Evolutionary conservation across 202 grass and related monocot genomes (phyloP).

Genomic region (Carex sylvatica): DNA sequence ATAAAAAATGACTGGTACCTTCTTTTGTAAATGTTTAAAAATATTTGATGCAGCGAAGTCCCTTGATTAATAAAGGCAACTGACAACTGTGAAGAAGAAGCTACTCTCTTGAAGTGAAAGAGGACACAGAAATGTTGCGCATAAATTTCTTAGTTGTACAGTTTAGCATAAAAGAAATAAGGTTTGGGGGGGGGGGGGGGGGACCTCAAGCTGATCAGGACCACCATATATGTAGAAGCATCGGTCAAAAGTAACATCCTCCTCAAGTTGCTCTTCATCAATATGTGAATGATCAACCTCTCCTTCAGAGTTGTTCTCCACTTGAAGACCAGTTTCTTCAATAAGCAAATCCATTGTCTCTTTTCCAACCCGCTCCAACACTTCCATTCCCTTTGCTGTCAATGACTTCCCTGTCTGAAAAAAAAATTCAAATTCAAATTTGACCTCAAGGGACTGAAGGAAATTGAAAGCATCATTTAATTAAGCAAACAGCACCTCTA

Average conservation of each 20-base stretch:
- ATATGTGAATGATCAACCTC: slow-evolving; percentile 19
- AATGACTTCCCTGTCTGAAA: slow-evolving; percentile 79
- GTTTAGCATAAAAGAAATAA: slow-evolving; percentile 14
- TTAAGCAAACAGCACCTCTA: slow-evolving; percentile 60
- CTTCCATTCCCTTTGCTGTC: slow-evolving; percentile 83
- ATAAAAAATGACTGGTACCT: background rate
- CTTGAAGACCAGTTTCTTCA: slow-evolving; percentile 90
- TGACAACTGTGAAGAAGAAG: background rate
- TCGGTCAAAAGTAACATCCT: slow-evolving; percentile 94
- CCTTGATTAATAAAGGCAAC: background rate
- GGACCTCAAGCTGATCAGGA: slow-evolving; percentile 89
- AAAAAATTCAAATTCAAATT: slow-evolving; percentile 12
- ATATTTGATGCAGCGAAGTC: background rate
- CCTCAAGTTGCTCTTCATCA: slow-evolving; percentile 85
- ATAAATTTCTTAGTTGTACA: slow-evolving; percentile 5
- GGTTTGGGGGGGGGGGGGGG: slow-evolving; percentile 11
- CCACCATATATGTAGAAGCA: slow-evolving; percentile 99
- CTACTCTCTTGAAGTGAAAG: background rate
- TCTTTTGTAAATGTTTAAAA: background rate
- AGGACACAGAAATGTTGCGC: background rate
- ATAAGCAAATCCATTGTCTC: slow-evolving; percentile 94
- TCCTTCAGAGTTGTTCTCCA: slow-evolving; percentile 55
- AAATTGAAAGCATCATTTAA: slow-evolving; percentile 18
- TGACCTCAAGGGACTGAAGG: background rate
- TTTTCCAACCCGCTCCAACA: slow-evolving; percentile 94